phyloP scores from a whole-genome alignment of 1,139 yeast genomes.

The Geotrichum macrosporum region DNA sequence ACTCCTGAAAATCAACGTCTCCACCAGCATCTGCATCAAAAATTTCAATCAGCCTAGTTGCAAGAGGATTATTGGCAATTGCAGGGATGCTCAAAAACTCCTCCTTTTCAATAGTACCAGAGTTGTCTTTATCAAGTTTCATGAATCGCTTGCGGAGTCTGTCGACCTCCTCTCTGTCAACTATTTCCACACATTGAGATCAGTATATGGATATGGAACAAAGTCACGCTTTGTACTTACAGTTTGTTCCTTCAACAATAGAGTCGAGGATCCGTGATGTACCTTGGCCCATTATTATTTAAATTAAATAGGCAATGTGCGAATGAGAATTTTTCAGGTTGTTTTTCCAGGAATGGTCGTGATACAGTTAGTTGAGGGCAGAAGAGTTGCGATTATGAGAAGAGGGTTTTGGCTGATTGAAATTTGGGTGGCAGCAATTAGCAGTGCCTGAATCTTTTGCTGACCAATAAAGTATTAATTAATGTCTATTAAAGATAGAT shows the following conservation, averaged over 20 bases:
- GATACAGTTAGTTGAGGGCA: neutral
- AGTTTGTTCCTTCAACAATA: conserved; percentile 72
- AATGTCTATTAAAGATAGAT: too few relatives aligned
- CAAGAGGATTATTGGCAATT: conserved; percentile 83
- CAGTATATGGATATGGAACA: neutral
- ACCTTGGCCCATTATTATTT: conserved; percentile 71
- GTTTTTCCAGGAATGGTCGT: neutral
- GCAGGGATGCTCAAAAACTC: conserved; percentile 95
- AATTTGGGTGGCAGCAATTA: too few relatives aligned
- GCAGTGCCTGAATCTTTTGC: too few relatives aligned
- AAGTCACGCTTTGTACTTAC: conserved; percentile 33
- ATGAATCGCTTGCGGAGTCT: conserved; percentile 86
- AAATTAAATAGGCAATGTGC: too few relatives aligned
- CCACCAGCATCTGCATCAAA: conserved; percentile 94
- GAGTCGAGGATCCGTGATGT: conserved; percentile 64
- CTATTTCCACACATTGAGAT: conserved; percentile 29
- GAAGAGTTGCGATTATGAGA: too few relatives aligned
- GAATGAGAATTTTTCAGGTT: neutral
- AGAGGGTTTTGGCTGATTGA: too few relatives aligned
- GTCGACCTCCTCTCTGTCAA: conserved; percentile 86
- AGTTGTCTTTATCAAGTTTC: conserved; percentile 90
- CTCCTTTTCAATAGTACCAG: conserved; percentile 85
- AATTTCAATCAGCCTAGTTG: conserved; percentile 83
- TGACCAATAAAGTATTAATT: too few relatives aligned
- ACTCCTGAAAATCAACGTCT: conserved; percentile 91